Evolutionary conservation across 129 eudicot species (phyloP).

Genomic region (Tanacetum coccineum): DNA sequence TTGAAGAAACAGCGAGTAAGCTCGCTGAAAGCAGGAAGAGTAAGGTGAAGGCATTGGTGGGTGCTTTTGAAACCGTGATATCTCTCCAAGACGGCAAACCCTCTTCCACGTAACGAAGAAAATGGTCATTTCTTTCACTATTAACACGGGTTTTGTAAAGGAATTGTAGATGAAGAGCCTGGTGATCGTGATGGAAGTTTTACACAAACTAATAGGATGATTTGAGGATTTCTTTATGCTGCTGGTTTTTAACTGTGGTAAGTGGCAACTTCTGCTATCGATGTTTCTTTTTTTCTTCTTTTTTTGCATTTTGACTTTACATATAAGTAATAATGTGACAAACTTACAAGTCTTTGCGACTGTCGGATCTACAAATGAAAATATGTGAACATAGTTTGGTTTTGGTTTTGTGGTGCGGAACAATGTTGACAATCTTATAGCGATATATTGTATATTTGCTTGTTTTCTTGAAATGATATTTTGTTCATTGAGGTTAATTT

Average conservation of each 20-base stretch:
- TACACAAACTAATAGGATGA: conserved; percentile 18
- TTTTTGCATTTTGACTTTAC: conserved; percentile 15
- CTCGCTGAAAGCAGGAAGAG: conserved; percentile 81
- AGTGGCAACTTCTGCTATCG: conserved; percentile 16
- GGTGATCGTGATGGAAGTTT: conserved; percentile 20
- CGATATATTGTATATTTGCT: conserved; percentile 8
- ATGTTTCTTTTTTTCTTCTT: neutral
- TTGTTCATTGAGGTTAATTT: neutral
- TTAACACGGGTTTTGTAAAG: conserved; percentile 28
- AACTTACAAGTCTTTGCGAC: conserved; percentile 17
- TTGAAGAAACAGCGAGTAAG: conserved; percentile 88
- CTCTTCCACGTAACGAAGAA: conserved; percentile 8
- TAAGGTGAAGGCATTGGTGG: conserved; percentile 94
- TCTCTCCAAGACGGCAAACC: conserved; percentile 71
- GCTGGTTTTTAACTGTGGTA: conserved; percentile 14
- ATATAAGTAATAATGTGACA: conserved; percentile 25
- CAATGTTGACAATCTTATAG: conserved; percentile 12
- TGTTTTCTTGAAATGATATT: neutral
- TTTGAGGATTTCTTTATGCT: conserved; percentile 16
- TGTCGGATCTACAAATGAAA: conserved; percentile 18
- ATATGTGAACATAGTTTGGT: conserved; percentile 24
- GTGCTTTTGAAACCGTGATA: conserved; percentile 95
- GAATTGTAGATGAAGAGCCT: conserved; percentile 27
- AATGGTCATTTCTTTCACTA: conserved; percentile 6
- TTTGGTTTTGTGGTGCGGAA: conserved; percentile 23